Base-by-base conservation (phyloP, 345 rosid genomes). In the Lumnitzera littorea region DNA sequence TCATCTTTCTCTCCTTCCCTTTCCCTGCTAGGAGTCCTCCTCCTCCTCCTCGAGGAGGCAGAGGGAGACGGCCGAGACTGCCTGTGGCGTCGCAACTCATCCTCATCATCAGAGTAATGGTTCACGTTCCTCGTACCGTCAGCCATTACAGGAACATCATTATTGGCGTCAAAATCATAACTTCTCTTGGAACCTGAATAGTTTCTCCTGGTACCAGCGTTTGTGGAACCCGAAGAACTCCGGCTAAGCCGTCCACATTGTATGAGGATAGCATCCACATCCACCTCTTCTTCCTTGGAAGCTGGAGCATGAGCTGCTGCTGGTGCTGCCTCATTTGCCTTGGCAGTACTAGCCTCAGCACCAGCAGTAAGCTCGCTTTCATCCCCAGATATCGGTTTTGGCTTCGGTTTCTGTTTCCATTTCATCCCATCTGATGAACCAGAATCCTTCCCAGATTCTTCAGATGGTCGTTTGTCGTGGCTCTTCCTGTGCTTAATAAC, bases 101-200 rank as follows among this genome's bases (percentile, higher is more conserved):
- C 81, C 23, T 75, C 86, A 15, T 67, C 78, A 11, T 75, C 82
- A 5, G 60, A 83, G 14, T 72, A 72, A 12, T 58, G 24, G 11
- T 58, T 72, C 20, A 16, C 24, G 2, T 63, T 75, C 13, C 58
- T 70, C 41, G 65, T 61, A 13, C 68, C 74, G 0, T 59, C 73
- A 52, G 15, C 75, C 15, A 43, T 67, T 15, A 41, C 65, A 15
- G 58, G 48, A 8, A 69, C 76, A 7, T 57, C 68, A 8, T 62
- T 66, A 7, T 61, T 54, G 6, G 77, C 63, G 52, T 92, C 96
- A 7, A 87, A 84, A 58, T 92, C 96, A 29, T 76, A 94, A 63
- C 99, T 94, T 53, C 99, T 80, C 74, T 94, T 94, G 13, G 91
- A 86, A n/a, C 99, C 97, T 0, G 96, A 82, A 41, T 85, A 86